A percentile compares a stretch with the other conserved stretches of the same genome.
phyloP scores from a whole-genome alignment of 768 basidiomycete species.

The Suillus occidentalis region DNA sequence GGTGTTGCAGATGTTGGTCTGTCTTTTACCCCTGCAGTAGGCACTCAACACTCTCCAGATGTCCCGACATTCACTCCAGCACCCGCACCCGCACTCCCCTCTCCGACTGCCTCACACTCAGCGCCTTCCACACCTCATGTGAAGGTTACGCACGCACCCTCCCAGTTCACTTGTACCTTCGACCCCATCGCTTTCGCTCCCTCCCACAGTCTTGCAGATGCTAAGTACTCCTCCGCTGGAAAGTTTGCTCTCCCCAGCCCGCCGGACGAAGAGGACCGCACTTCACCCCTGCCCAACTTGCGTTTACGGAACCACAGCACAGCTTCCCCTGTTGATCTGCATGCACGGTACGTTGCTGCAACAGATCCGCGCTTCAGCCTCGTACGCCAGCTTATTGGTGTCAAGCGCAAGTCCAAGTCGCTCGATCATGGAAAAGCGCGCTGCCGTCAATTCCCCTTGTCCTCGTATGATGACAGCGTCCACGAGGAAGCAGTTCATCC shows the following conservation, averaged over 20 bases:
- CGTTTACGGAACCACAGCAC: neutral
- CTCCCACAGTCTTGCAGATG: constrained; percentile 62
- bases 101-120: constrained; percentile 46
- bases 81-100: constrained; percentile 48
- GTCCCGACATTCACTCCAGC: constrained; percentile 23
- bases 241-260: constrained; percentile 74
- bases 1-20: constrained; percentile 28
- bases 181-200: constrained; percentile 75
- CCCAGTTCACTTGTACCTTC: constrained; percentile 39
- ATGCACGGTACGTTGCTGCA: constrained; percentile 50
- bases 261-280: constrained; percentile 48
- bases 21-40: constrained; percentile 26
- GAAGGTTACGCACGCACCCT: constrained; percentile 37
- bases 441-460: constrained; percentile 43
- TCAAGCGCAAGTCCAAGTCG: constrained; percentile 66
- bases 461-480: constrained; percentile 38
- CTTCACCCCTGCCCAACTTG: constrained; percentile 24
- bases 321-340: constrained; percentile 20
- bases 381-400: constrained; percentile 64
- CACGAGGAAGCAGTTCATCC: constrained; percentile 24
- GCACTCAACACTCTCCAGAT: constrained; percentile 29
- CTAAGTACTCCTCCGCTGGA: constrained; percentile 66
- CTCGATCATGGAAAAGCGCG: constrained; percentile 38
- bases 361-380: constrained; percentile 77
- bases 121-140: constrained; percentile 56